Base-by-base conservation (phyloP, 1,139 yeast genomes). In the Kurtzmaniella quercitrusa region DNA sequence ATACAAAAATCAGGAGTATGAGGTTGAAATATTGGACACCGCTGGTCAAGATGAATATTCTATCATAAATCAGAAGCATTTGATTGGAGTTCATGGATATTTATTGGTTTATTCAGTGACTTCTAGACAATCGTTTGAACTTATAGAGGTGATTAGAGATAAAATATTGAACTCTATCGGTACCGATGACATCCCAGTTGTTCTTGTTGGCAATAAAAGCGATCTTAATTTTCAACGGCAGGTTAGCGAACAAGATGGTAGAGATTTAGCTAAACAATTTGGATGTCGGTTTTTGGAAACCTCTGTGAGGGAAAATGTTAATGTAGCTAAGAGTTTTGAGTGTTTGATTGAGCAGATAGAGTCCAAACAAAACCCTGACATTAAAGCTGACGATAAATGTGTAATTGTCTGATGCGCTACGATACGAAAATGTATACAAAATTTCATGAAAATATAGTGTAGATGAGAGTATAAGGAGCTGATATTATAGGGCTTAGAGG, bases 21-120 rank as follows among this genome's bases (percentile, higher is more conserved):
- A 86, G 45, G 80, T 93, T 25, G 96, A 90, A 60, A 86, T 90
- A 47, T 71, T 90, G 51, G 97, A 90, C 59, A 90, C 97, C 0
- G 96, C 96, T 0, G 97, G 97, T n/a, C 93, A 84, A 68, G 96
- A 90, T 63, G 96, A 90, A 68, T 87, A 84, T 60, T 81, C 89
- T 48, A 82, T 88, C 55, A 80, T 90, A 70, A 86, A 82, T 59
- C 93, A 87, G 62, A 86, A 87, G 57, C 86, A 88, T 50, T 68
- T 88, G 45, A 85, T 87, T 44, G 95, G 95, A 14, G 81, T 86
- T 43, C 95, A 88, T 59, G 97, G 96, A 2, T 87, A 86, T 60
- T 71, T 90, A 48, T 69, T 90, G 40, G 88, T 89, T 34, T 90
- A 87, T 65, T 85, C 94, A 42, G 90, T 90, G 42, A 82, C 90